A percentile compares a stretch with the other conserved stretches of the same genome.
Conservation (phyloP, 257 asterid species). For the Nicotiana otophora region DNA sequence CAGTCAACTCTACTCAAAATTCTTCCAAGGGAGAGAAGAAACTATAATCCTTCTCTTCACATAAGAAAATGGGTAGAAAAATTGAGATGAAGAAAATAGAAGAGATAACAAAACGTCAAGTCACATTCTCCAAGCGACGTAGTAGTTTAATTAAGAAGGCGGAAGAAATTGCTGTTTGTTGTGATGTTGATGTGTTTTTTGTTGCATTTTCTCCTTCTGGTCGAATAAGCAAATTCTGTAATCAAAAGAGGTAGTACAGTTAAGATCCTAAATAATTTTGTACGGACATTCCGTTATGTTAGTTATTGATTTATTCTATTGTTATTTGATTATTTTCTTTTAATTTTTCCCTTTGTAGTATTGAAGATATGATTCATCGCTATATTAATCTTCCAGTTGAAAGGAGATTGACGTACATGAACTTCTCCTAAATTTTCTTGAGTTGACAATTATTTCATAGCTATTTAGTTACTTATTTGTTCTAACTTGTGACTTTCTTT, state of each 20-base stretch:
- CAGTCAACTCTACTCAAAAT: neutral
- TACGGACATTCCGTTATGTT: neutral
- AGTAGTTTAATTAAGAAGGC: constrained; percentile 51
- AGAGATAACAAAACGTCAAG: constrained; percentile 45
- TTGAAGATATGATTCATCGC: constrained; percentile 41
- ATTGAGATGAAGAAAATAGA: constrained; percentile 53
- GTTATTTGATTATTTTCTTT: neutral
- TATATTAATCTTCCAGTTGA: constrained; percentile 41
- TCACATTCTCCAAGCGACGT: constrained; percentile 59
- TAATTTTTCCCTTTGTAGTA: constrained; percentile 18
- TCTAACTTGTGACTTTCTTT: neutral
- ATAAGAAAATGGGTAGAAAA: constrained; percentile 45
- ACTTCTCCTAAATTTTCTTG: neutral
- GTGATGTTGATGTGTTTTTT: constrained; percentile 44
- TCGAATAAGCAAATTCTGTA: constrained; percentile 42
- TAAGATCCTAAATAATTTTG: neutral
- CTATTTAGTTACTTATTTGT: neutral
- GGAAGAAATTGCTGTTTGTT: constrained; percentile 30
- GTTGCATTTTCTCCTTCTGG: constrained; percentile 57
- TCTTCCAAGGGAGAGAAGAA: neutral
- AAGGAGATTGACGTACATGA: constrained; percentile 31
- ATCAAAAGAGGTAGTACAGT: constrained; percentile 24
- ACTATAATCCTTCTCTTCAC: neutral
- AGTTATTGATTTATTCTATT: neutral
- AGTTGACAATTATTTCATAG: neutral